Percentiles rank a stretch among this genome's conserved stretches.
phyloP scores from a whole-genome alignment of 2,329 filamentous ascomycete genomes.

The Fusarium sublunatum region DNA sequence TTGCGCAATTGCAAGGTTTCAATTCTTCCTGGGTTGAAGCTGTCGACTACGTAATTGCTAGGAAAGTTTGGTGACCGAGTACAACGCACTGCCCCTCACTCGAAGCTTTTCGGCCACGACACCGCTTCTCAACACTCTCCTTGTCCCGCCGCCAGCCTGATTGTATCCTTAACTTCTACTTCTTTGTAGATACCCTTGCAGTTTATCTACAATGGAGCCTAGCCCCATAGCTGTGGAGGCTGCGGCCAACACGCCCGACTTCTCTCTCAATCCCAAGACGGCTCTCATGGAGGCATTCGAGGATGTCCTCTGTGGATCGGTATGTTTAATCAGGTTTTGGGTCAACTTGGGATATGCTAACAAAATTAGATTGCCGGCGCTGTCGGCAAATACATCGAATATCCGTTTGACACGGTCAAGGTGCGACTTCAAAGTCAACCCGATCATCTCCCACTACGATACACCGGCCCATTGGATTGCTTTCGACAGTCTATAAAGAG shows the following conservation, averaged over 20 bases:
- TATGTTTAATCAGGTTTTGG: constrained; percentile 58
- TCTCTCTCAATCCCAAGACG: constrained; percentile 52
- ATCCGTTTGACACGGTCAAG: constrained; percentile 98
- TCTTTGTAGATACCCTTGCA: background rate
- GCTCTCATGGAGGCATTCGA: constrained; percentile 76
- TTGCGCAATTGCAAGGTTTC: background rate
- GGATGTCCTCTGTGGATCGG: constrained; percentile 89
- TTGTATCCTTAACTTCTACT: background rate
- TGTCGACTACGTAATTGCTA: background rate
- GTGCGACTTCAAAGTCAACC: constrained; percentile 97
- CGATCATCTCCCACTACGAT: constrained; percentile 81
- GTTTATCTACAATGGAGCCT: constrained; percentile 46
- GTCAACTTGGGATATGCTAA: constrained; percentile 1
- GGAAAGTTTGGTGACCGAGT: constrained; percentile 8
- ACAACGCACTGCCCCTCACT: constrained; percentile 19
- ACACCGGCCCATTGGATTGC: constrained; percentile 90
- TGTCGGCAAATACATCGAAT: constrained; percentile 95
- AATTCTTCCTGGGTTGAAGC: constrained; percentile 1
- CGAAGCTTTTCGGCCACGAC: constrained; percentile 10
- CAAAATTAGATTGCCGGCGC: constrained; percentile 77
- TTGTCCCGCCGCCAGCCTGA: background rate
- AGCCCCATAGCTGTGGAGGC: constrained; percentile 47
- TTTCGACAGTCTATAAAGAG: constrained; percentile 85
- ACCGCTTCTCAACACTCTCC: constrained; percentile 2
- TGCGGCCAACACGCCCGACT: constrained; percentile 38